Base-by-base conservation (phyloP, 106 monocot species). In the Phalaenopsis equestris region DNA sequence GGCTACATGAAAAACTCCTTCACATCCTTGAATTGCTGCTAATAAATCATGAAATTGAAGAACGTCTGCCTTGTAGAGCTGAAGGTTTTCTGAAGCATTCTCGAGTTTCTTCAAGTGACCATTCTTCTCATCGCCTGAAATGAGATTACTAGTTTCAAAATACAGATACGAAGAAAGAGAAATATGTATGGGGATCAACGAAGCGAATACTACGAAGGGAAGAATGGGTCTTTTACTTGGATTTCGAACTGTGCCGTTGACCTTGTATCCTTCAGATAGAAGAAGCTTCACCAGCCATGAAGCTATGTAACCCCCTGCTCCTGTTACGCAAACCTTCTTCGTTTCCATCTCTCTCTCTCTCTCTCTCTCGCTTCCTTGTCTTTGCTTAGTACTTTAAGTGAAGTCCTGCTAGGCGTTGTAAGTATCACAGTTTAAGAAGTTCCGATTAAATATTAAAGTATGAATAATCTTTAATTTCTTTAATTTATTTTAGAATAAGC, bases 1-100 rank as follows among this genome's bases (percentile, higher is more conserved):
- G 2, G 89, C 86, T 3, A 80, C 80, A 73, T 89, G 89, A 79
- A 86, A 87, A 36, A 89, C 84, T 4, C 86, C 89, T 37, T 80
- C 86, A 75, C 89, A 89, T 2, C 86, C 86, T 41, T 47, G 58
- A 75, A 84, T 75, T 15, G 79, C 86, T 9, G 56, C 36, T 38
- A 67, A 56, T 14, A 84, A 8, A 10, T 47, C 15, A 19, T 77
- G 45, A 11, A 75, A 81, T 37, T 87, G 77, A 1, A 89, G 84
- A 56, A 89, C 46, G 55, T 89, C 84, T 12, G 86, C 86, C 36
- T 78, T 80, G 76, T 82, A 89, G 9, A 89, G 80, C 3, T 80
- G 81, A 48, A 89, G 82, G 21, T 82, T 89, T 74, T 84, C 84
- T 10, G 37, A 56, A 9, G 86, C 86, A 6, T 52, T 49, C 4